Percentiles rank a stretch among this genome's conserved stretches.
Evolutionary conservation across 1,139 yeast species (phyloP).

Genomic region (Yamadazyma oceani): DNA sequence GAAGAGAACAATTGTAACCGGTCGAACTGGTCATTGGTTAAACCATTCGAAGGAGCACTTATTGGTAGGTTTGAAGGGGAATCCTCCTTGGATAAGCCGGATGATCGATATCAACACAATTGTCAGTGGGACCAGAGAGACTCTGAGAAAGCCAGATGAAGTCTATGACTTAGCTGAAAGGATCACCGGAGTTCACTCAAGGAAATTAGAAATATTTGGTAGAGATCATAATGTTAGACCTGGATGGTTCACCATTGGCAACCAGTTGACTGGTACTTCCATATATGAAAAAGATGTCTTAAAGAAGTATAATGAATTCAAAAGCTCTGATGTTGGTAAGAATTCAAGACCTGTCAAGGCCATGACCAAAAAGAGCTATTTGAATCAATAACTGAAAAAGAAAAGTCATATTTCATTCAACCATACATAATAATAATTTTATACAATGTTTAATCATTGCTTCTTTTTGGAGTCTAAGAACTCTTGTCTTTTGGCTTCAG

Average conservation of each 20-base stretch:
- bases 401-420: too few species aligned
- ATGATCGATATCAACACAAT: constrained; percentile 72
- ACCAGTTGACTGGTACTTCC: constrained; percentile 64
- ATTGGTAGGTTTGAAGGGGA: constrained; percentile 80
- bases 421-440: not conserved
- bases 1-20: constrained; percentile 86
- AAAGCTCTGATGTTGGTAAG: constrained; percentile 5
- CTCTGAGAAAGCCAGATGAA: constrained; percentile 90
- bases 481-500: constrained; percentile 36
- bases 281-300: constrained; percentile 60
- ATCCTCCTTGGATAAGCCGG: constrained; percentile 69
- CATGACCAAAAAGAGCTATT: not conserved
- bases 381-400: too few species aligned
- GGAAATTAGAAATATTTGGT: constrained; percentile 88
- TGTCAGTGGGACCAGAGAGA: constrained; percentile 82
- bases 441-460: too few species aligned
- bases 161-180: constrained; percentile 83
- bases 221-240: constrained; percentile 80
- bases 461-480: constrained; percentile 15
- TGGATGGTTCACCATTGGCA: constrained; percentile 92
- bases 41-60: constrained; percentile 94
- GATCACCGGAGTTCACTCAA: constrained; percentile 68
- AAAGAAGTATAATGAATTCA: constrained; percentile 30
- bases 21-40: constrained; percentile 95
- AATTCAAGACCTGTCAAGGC: not conserved